These are phyloP conservation scores for Fusarium longipes DNA, from an alignment of 2,329 filamentous ascomycete species.

Conservation along the genomic window DNA sequence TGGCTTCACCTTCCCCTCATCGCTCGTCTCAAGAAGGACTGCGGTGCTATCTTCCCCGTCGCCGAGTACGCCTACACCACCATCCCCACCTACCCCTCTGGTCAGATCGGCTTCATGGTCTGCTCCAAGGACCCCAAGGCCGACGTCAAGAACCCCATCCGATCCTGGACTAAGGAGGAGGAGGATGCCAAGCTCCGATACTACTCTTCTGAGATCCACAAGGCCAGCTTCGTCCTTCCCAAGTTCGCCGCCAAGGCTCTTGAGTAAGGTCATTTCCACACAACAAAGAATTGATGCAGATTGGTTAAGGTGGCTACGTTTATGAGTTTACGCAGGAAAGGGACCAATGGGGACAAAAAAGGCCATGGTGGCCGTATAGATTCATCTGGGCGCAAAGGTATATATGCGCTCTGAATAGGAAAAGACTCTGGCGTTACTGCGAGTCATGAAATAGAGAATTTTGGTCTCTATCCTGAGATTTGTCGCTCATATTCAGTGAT, in stretches of 20 bases:
- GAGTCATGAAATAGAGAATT: conserved; percentile 36
- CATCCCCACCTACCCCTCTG: conserved; percentile 98
- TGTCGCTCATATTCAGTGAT: background rate
- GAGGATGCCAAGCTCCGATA: conserved; percentile 94
- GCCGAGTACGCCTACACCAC: conserved; percentile 99
- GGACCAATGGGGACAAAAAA: conserved; percentile 23
- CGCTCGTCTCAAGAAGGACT: conserved; percentile 93
- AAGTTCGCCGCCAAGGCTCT: conserved; percentile 88
- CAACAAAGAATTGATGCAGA: conserved; percentile 1
- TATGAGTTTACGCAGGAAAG: conserved; percentile 42
- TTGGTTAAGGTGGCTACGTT: conserved; percentile 29
- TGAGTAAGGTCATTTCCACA: conserved; percentile 57
- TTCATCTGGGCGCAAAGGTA: conserved; percentile 22
- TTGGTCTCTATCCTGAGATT: conserved; percentile 8
- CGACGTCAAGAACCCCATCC: conserved; percentile 86
- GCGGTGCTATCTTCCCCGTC: conserved; percentile 95
- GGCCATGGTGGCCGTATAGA: conserved; percentile 41
- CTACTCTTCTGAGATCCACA: conserved; percentile 97
- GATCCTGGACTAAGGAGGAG: conserved; percentile 84
- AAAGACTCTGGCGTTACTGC: conserved; percentile 33
- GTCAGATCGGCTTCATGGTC: conserved; percentile 99
- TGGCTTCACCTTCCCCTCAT: conserved; percentile 98
- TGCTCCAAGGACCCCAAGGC: conserved; percentile 92
- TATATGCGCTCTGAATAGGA: conserved; percentile 13
- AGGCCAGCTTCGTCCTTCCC: conserved; percentile 91